Evolutionary conservation across 495 filamentous ascomycete species (phyloP).

Genomic region (Sordaria brevicollis): DNA sequence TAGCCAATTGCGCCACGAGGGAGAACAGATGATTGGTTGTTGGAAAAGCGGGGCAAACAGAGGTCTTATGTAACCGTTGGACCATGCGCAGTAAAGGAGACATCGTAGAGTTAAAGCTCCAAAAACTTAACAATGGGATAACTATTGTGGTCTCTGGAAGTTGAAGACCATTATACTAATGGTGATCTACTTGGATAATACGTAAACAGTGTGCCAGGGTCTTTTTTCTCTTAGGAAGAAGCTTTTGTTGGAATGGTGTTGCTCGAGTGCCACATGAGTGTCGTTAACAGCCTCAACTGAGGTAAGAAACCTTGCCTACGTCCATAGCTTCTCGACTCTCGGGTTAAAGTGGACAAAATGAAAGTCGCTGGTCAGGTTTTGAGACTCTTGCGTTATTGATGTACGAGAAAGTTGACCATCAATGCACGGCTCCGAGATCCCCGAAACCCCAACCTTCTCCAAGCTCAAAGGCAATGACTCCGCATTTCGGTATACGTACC

Average conservation of each 20-base stretch:
- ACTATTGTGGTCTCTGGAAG: not conserved
- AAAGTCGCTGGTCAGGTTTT: not conserved
- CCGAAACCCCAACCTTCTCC: not conserved
- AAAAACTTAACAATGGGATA: too few species aligned
- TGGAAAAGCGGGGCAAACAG: not conserved
- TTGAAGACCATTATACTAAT: not conserved
- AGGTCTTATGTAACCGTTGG: not conserved
- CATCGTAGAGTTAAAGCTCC: too few species aligned
- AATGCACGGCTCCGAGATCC: not conserved
- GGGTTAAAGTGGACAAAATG: not conserved
- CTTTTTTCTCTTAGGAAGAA: not conserved
- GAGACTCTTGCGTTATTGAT: not conserved
- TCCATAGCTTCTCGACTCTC: not conserved
- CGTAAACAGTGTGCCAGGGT: not conserved
- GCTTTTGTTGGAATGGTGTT: not conserved
- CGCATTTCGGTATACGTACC: not conserved
- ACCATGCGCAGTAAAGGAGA: too few species aligned
- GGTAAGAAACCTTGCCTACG: not conserved
- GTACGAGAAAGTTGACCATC: not conserved
- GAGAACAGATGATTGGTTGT: constrained; percentile 1
- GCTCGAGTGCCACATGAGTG: not conserved
- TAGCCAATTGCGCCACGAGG: constrained; percentile 11
- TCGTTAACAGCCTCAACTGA: not conserved
- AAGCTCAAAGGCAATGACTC: not conserved
- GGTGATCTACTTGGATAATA: not conserved